Conservation (phyloP, 371 early-diverging fungal genomes). For the Lichtheimia hyalospora region DNA sequence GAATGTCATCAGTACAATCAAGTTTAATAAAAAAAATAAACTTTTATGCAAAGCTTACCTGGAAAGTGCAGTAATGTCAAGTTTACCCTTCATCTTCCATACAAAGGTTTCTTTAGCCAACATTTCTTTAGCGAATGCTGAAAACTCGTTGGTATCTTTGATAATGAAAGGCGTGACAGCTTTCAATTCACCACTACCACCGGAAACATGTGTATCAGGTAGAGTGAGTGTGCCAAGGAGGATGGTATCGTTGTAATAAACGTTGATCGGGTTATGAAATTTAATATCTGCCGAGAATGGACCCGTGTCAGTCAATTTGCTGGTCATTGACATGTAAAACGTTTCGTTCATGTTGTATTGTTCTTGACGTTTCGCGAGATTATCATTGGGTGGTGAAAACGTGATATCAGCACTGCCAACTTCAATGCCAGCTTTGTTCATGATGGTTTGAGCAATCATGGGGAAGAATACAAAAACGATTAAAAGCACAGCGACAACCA, state of each 20-base stretch:
- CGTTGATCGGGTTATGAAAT: conserved; percentile 50
- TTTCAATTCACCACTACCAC: conserved; percentile 37
- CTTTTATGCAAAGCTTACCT: conserved; percentile 19
- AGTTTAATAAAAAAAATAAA: background rate
- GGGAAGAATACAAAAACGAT: conserved; percentile 53
- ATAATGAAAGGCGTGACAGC: conserved; percentile 39
- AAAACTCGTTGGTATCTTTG: conserved; percentile 36
- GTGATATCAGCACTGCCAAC: conserved; percentile 48
- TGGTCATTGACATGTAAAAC: conserved; percentile 46
- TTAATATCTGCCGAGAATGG: conserved; percentile 54
- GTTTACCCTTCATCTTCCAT: conserved; percentile 50
- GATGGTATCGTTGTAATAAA: conserved; percentile 38
- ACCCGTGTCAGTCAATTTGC: conserved; percentile 51
- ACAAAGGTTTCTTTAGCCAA: conserved; percentile 42
- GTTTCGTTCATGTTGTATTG: conserved; percentile 28
- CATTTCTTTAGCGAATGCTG: conserved; percentile 46
- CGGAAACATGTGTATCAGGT: conserved; percentile 41
- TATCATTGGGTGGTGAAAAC: conserved; percentile 31
- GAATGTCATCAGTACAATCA: background rate
- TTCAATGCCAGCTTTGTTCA: conserved; percentile 48
- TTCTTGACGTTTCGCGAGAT: conserved; percentile 18
- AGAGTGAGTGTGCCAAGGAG: conserved; percentile 40
- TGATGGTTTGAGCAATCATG: conserved; percentile 50
- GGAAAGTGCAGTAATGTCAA: conserved; percentile 49
- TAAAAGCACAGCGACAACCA: conserved; percentile 44